Evolutionary conservation across 2,329 filamentous ascomycete species (phyloP).

Genomic region (Davidsoniella australis): DNA sequence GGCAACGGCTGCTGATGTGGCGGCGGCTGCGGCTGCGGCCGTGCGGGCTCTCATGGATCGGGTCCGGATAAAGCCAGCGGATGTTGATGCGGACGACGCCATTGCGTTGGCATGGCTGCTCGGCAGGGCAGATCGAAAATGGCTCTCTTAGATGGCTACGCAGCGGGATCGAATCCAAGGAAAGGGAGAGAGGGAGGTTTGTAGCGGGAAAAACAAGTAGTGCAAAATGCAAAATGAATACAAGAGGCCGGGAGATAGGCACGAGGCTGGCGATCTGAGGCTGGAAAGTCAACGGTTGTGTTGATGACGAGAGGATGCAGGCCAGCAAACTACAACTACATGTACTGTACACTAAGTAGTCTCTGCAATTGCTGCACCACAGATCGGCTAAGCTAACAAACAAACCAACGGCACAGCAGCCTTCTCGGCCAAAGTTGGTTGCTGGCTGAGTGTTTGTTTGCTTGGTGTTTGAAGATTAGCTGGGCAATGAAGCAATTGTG

Average conservation of each 20-base stretch:
- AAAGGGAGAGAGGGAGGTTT: not conserved
- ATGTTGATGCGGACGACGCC: conserved; percentile 5
- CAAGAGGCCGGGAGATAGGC: not conserved
- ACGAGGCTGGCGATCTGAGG: not conserved
- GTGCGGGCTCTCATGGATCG: conserved; percentile 9
- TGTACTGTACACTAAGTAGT: no score
- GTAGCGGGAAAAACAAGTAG: not conserved
- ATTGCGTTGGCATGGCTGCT: conserved; percentile 9
- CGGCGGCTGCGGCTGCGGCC: not conserved
- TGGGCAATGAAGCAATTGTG: no score
- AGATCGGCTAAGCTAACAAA: no score
- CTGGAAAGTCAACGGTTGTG: not conserved
- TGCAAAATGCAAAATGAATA: not conserved
- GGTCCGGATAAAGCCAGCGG: conserved; percentile 6
- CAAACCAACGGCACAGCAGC: no score
- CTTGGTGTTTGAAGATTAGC: no score
- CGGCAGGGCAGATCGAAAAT: not conserved
- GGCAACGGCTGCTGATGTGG: not conserved
- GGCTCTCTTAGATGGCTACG: not conserved
- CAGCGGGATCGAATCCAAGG: not conserved
- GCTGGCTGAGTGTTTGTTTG: no score
- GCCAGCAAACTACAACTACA: no score
- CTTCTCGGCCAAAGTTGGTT: no score
- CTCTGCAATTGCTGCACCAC: no score
- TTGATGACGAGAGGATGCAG: no score